Evolutionary conservation across 208 protist species (phyloP).

Genomic region (Spongospora subterranea): DNA sequence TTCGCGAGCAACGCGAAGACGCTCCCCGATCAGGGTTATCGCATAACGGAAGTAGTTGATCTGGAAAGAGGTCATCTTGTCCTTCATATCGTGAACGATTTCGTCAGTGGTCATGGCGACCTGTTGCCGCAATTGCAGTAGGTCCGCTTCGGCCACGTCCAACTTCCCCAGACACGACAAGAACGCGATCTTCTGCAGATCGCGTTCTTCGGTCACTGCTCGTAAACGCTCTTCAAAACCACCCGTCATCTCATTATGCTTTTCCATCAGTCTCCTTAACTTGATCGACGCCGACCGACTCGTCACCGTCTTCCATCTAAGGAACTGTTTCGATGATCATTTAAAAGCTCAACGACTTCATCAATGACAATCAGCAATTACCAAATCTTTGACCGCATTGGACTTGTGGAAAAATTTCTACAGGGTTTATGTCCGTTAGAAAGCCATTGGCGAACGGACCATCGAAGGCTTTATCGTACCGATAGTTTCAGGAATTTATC

Average conservation of each 20-base stretch:
- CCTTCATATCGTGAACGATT: conserved; percentile 30
- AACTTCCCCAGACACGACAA: not conserved
- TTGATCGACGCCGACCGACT: not conserved
- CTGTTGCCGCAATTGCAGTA: not conserved
- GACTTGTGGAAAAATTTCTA: conserved; percentile 53
- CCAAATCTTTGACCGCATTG: conserved; percentile 14
- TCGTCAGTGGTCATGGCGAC: conserved; percentile 40
- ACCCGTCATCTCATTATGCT: not conserved
- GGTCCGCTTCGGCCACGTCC: conserved; percentile 19
- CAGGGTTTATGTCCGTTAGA: not conserved
- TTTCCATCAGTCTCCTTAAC: not conserved
- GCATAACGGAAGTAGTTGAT: conserved; percentile 35
- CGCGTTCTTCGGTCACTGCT: conserved; percentile 21
- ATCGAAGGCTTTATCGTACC: not conserved
- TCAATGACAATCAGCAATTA: not conserved
- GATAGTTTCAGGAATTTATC: conserved; percentile 15
- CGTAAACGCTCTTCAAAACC: not conserved
- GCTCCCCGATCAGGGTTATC: conserved; percentile 41
- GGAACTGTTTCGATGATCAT: conserved; percentile 7
- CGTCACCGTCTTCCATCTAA: conserved; percentile 2
- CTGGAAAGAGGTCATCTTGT: not conserved
- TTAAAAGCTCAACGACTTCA: not conserved
- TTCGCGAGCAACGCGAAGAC: not conserved
- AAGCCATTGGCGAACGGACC: not conserved
- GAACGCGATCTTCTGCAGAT: conserved; percentile 7